Base-by-base conservation (phyloP, 148 eudicot species). In the Limonium bicolor region DNA sequence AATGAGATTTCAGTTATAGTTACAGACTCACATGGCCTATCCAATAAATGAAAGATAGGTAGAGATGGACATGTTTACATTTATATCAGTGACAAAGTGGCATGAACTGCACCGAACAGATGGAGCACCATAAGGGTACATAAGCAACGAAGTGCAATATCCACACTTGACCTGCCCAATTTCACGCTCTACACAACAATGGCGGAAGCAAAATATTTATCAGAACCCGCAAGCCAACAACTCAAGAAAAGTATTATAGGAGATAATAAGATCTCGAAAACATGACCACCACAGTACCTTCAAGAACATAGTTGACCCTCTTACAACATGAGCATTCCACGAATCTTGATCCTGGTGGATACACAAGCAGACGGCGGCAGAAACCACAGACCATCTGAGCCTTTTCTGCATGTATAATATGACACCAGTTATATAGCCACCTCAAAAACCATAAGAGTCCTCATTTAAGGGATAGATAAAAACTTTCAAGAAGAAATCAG, bases 151-250 rank as follows among this genome's bases (percentile, higher is more conserved):
- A 29, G 67, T 48, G 60, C 99, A 92, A 37, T 64, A 61, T 49
- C 73, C 87, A 55, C 99, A 92, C 47, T 73, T 82, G 9, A 92
- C 94, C 55, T 85, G 95, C 36, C 99, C 95, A 23, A 92, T 78
- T 74, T 85, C 72, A 56, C 81, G 71, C 65, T 73, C 99, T 92
- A 77, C 41, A 40, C 51, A 42, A 20, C 30, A 20, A 21, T 10
- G 20, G 30, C 24, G 29, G 9, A 23, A 24, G 19, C 20, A 43
- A 23, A 43, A 43, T 20, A 24, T n/a, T 18, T 6, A 9, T 16
- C n/a, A n/a, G 25, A 41, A 22, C 22, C 14, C 2, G 22, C 22
- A 23, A 11, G 27, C 22, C 22, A 41, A 8, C 46, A 21, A 29
- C 29, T 21, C 13, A 4, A 4, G 18, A 13, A 41, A 41, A 14